Evolutionary conservation across 176 grass and related monocot species (phyloP), one percentile per base, ranked within the genome.

Genomic region (Triticum turgidum): DNA sequence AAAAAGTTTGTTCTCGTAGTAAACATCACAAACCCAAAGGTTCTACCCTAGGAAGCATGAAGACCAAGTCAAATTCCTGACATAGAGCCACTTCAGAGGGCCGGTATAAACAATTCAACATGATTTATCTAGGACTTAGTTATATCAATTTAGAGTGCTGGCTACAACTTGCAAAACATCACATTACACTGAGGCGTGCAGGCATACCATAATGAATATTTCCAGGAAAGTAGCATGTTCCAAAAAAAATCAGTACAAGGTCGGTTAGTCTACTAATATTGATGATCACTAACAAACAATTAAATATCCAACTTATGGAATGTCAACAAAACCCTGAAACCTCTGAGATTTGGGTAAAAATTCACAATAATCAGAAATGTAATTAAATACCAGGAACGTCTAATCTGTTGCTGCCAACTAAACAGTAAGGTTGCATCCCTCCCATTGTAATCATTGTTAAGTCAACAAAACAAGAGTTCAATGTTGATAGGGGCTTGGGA

Each of bases 391-490:
- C 12, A 78, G 58, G 41, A 13, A 35, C 10, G 1, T 17, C 29
- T 32, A 87, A 66, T n/a, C 61, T 56, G 69, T 41, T 80, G 64
- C 47, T 47, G 25, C n/a, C 70, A 62, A 61, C 34, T 72, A 85
- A 77, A 32, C 34, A 22, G 4, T 76, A 44, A 47, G 3, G 9
- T 12, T 69, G 18, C 42, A 77, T 66, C 32, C 44, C 74, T 13
- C 51, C 15, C 9, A 24, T 22, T 64, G 21, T 6, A 39, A 76
- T 82, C 22, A 82, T 29, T 87, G 51, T 64, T 11, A n/a, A 51
- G 21, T 75, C 52, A 29, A 47, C 29, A 72, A 78, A 51, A 41
- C 3, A 21, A 25, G 15, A 56, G 56, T 21, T 39, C 0, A 32
- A 9, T 80, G 75, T 29, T 63, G 64, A 49, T 61, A 73, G 27